Evolutionary conservation across 225 moss, liverwort and hornwort genomes (phyloP), one percentile per base, ranked within the genome.

Genomic region (Climacium dendroides): DNA sequence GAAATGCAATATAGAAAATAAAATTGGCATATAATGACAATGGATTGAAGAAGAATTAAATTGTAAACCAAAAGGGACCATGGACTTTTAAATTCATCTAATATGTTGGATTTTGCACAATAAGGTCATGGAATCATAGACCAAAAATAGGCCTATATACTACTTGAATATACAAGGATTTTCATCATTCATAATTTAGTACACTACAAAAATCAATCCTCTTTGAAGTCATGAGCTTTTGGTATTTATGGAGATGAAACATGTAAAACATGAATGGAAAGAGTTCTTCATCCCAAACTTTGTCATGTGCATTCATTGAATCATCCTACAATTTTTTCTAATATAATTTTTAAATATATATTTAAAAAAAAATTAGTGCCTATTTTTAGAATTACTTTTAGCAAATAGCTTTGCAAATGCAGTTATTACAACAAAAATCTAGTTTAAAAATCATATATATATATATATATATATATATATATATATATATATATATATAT

Each of bases 321-420:
- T n/a, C n/a, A n/a, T n/a, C n/a, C n/a, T n/a, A n/a, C n/a, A n/a
- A n/a, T n/a, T n/a, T n/a, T n/a, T n/a, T n/a, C n/a, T n/a, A n/a
- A n/a, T n/a, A n/a, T n/a, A n/a, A n/a, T n/a, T n/a, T n/a, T n/a
- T n/a, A n/a, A n/a, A n/a, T n/a, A n/a, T n/a, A n/a, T n/a, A n/a
- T n/a, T n/a, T n/a, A n/a, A n/a, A n/a, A n/a, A n/a, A n/a, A n/a
- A n/a, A n/a, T n/a, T n/a, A n/a, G n/a, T n/a, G n/a, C 52, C 1
- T 19, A 19, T 4, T 20, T 22, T 13, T 20, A 5, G 0, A 74
- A 74, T 52, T 13, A 20, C 34, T 74, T 19, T 19, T 10, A 3
- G 4, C 10, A 72, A 43, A 72, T 0, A 30, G 1, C 10, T 32
- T 0, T 11, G 0, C 0, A 30, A 0, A 2, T 19, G 6, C 0